Base-by-base conservation (phyloP, 2,329 filamentous ascomycete genomes). In the Cytospora paraplurivora region DNA sequence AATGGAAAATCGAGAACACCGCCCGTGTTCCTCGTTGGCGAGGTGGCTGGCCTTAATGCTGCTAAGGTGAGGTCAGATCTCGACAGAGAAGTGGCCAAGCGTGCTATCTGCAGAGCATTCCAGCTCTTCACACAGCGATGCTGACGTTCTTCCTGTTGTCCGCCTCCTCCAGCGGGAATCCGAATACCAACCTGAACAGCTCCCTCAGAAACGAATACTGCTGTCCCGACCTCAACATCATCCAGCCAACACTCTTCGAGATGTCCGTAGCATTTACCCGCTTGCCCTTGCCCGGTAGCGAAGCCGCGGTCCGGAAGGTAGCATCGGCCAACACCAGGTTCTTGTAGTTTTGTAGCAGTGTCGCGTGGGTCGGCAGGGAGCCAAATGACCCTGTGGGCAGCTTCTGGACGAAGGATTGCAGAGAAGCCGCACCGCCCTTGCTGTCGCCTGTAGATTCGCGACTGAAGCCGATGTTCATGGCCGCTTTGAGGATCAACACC, bases 161-260 rank as follows among this genome's bases (percentile, higher is more conserved):
- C 1, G 86, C 88, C 70, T 97, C 93, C 62, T 97, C 92, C 17
- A 92, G 77, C 55, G 89, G 85, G 71, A 94, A 94, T 4, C 92
- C 90, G 74, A 96, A 96, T 3, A 97, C 92, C 49, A 94, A 82
- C 59, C 86, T 85, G 77, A 91, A 97, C 15, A 97, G 80, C 70
- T 97, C 93, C 56, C 87, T 82, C 67, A 97, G 78, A 82, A 94
- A 97, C 10, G 80, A 80, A 75, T 95, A 95, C 70, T 93, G 87
- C 13, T 34, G 53, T 62, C 86, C 83, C 34, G 83, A 82, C 44
- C 85, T 87, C 62, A 86, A 81, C 59, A 85, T 85, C 85, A 97
- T 91, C 80, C 88, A 89, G 59, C 84, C 81, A 7, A 97, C 89
- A 56, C 91, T 91, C 74, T 88, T 89, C 41, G 90, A 91, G 67